Conservation (phyloP, 352 stramenopile genomes). For the Phytophthora sansomeana region DNA sequence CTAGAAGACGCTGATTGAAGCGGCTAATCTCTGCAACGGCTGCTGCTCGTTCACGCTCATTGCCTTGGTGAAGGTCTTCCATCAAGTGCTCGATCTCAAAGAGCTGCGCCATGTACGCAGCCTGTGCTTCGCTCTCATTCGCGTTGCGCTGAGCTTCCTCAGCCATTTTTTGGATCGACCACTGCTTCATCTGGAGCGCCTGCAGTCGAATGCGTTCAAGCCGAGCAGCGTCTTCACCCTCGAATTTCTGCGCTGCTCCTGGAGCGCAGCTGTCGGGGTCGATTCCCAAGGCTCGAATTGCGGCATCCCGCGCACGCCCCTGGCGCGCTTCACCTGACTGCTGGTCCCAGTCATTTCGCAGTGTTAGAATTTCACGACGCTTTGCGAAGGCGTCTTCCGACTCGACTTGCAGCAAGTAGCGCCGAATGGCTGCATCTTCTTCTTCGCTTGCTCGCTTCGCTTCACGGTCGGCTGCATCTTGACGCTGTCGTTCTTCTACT, state of each 20-base stretch:
- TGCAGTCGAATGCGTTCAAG: slow-evolving; percentile 72
- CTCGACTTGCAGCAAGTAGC: slow-evolving; percentile 82
- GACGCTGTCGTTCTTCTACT: slow-evolving; percentile 68
- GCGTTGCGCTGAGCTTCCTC: slow-evolving; percentile 54
- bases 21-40: slow-evolving; percentile 58
- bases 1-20: slow-evolving; percentile 60
- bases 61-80: slow-evolving; percentile 61
- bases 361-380: slow-evolving; percentile 66
- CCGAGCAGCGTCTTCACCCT: slow-evolving; percentile 64
- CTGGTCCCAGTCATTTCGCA: slow-evolving; percentile 71
- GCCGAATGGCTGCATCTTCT: slow-evolving; percentile 70
- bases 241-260: slow-evolving; percentile 74
- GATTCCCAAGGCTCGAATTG: slow-evolving; percentile 48
- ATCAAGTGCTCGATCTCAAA: slow-evolving; percentile 68
- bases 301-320: slow-evolving; percentile 39
- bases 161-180: slow-evolving; percentile 62
- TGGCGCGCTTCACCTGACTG: slow-evolving; percentile 47
- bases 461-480: slow-evolving; percentile 54
- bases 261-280: slow-evolving; percentile 60
- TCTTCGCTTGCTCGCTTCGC: slow-evolving; percentile 54
- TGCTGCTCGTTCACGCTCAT: slow-evolving; percentile 57
- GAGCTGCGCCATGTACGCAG: slow-evolving; percentile 54
- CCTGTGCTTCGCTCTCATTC: slow-evolving; percentile 48
- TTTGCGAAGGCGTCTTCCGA: slow-evolving; percentile 69
- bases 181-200: slow-evolving; percentile 75